Conservation (phyloP, 2,329 filamentous ascomycete species). For the Lecanosticta acicola region DNA sequence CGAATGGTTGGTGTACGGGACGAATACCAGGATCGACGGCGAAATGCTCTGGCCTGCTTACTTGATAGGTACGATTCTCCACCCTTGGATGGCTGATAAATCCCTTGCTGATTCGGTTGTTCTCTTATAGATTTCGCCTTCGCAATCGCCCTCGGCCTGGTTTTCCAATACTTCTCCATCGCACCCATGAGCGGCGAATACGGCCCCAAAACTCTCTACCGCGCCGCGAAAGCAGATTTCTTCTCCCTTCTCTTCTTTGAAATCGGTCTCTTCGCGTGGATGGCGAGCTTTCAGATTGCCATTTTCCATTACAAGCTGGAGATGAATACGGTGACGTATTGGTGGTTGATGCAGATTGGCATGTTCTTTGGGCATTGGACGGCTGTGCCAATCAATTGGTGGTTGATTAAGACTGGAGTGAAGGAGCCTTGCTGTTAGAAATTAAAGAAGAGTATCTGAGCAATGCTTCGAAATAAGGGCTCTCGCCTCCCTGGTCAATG, state of each 20-base stretch:
- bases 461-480: too few species aligned
- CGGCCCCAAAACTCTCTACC: slow-evolving; percentile 21
- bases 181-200: slow-evolving; percentile 31
- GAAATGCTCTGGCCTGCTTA: slow-evolving; percentile 18
- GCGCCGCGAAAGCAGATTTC: slow-evolving; percentile 29
- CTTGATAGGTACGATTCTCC: slow-evolving; percentile 7
- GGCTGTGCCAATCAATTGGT: slow-evolving; percentile 30
- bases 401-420: slow-evolving; percentile 12
- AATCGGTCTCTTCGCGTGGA: slow-evolving; percentile 31
- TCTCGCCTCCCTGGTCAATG: too few species aligned
- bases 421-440: slow-evolving; percentile 10
- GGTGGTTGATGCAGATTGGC: slow-evolving; percentile 31
- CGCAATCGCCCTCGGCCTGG: slow-evolving; percentile 28
- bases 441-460: too few species aligned
- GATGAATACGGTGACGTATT: slow-evolving; percentile 29
- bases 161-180: slow-evolving; percentile 33
- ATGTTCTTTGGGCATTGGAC: slow-evolving; percentile 11
- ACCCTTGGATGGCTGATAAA: too few species aligned
- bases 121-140: slow-evolving; percentile 25
- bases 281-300: slow-evolving; percentile 27
- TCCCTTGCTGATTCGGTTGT: too few species aligned
- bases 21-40: slow-evolving; percentile 20
- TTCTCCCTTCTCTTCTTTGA: slow-evolving; percentile 29
- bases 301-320: slow-evolving; percentile 25
- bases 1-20: slow-evolving; percentile 32